phyloP scores from a whole-genome alignment of 495 filamentous ascomycete genomes.

The Xylaria bambusicola region DNA sequence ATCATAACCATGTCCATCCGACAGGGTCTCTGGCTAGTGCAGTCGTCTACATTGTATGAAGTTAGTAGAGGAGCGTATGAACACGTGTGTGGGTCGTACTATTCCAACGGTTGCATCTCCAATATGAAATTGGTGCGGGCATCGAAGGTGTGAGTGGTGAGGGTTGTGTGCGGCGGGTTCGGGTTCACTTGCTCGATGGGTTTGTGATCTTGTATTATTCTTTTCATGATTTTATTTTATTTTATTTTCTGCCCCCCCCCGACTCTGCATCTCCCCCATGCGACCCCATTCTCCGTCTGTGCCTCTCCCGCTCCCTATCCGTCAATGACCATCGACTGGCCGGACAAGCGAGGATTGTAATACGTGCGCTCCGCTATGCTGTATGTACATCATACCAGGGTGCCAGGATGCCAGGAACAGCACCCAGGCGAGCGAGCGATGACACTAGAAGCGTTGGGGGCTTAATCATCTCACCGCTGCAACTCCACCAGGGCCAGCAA shows the following conservation, averaged over 20 bases:
- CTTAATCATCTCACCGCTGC: conserved; percentile 14
- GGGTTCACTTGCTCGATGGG: not conserved
- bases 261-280: not conserved
- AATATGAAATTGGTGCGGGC: conserved; percentile 9
- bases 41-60: conserved; percentile 4
- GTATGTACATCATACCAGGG: conserved; percentile 1
- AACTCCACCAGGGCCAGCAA: conserved; percentile 2
- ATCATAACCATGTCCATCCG: conserved; percentile 8
- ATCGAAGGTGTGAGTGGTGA: not conserved
- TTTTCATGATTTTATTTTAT: too few species aligned
- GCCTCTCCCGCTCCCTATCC: not conserved
- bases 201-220: not conserved
- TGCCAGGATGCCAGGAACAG: too few species aligned
- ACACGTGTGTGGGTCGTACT: conserved; percentile 7
- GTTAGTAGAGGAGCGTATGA: not conserved
- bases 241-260: not conserved
- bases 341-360: not conserved
- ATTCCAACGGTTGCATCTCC: conserved; percentile 10
- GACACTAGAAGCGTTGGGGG: not conserved
- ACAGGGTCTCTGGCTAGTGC: conserved; percentile 10
- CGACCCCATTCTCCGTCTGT: not conserved
- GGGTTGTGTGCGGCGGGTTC: not conserved
- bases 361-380: not conserved
- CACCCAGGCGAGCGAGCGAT: too few species aligned
- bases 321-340: not conserved